A percentile compares a stretch with the other conserved stretches of the same genome.
phyloP scores from a whole-genome alignment of 116 monocot species.

The Trichopus zeylanicus region DNA sequence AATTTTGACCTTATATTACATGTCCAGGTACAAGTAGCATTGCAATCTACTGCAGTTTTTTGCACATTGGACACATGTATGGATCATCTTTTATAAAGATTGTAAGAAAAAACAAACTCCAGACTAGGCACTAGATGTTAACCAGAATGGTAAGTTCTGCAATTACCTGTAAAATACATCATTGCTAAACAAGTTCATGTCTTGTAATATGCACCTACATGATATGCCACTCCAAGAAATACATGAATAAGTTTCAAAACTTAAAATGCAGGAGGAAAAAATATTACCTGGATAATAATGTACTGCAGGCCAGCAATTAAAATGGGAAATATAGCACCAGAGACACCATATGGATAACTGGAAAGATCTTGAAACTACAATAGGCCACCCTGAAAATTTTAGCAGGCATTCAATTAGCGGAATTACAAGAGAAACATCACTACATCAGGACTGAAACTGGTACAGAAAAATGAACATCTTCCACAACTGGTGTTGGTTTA shows the following conservation, averaged over 20 bases:
- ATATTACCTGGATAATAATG: slow-evolving; percentile 84
- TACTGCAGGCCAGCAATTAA: slow-evolving; percentile 83
- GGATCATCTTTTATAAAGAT: no score
- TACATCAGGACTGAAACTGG: neutral
- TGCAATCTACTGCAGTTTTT: no score
- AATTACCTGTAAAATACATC: neutral
- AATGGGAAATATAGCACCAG: slow-evolving; percentile 60
- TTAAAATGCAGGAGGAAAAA: neutral
- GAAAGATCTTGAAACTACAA: slow-evolving; percentile 94
- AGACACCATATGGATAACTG: slow-evolving; percentile 52
- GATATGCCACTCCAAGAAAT: neutral
- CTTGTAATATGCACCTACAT: neutral
- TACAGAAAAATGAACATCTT: neutral
- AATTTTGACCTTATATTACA: no score
- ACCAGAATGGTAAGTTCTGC: neutral
- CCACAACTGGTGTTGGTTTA: no score
- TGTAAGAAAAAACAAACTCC: neutral
- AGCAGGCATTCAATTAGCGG: slow-evolving; percentile 8
- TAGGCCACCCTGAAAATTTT: slow-evolving; percentile 66
- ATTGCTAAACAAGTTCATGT: neutral
- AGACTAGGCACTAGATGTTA: neutral
- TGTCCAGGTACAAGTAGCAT: no score
- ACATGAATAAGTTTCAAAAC: neutral
- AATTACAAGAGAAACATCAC: neutral
- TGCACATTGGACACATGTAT: no score